Base-by-base conservation (phyloP, 148 eudicot species). In the Chenopodium formosanum region DNA sequence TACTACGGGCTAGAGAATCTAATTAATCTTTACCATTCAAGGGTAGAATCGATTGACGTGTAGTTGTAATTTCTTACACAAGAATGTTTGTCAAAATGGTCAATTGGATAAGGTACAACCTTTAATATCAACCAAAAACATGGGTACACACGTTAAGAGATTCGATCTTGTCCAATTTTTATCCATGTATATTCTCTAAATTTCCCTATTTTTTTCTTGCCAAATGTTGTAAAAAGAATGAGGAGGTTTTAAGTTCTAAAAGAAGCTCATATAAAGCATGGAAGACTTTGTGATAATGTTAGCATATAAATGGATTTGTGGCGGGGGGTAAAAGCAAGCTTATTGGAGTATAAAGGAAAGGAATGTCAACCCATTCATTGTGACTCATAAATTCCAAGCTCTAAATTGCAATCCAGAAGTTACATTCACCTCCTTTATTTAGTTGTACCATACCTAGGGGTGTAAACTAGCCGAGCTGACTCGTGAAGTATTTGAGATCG, bases 51-150 rank as follows among this genome's bases (percentile, higher is more conserved):
- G 40, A 29, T 68, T 16, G 19, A 68, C 2, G 14, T n/a, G 48
- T 70, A 22, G 6, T 34, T 70, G 10, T 32, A 34, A 70, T 16
- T 47, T 71, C 82, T 83, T 46, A 79, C 82, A 50, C 60, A 83
- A 65, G 82, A 68, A 74, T 63, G 27, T 83, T 29, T 63, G 82
- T 75, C 82, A 83, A 79, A 74, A 67, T 29, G 79, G 82, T 79
- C 79, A 79, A 67, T 37, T 0, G 82, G 40, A 13, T 32, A 63
- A 25, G 9, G 11, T 25, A n/a, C 62, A 44, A 17, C 71, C 32
- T 82, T 47, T 60, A 82, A 77, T 10, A 77, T 82, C 84, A 13
- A 44, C 50, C 73, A 34, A 6, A 9, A 69, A 70, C 74, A 65
- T 73, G 78, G 85, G 6, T 4, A 23, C 46, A 47, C 77, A 73